Base-by-base conservation (phyloP, 106 monocot species). In the Apostasia shenzhenica region DNA sequence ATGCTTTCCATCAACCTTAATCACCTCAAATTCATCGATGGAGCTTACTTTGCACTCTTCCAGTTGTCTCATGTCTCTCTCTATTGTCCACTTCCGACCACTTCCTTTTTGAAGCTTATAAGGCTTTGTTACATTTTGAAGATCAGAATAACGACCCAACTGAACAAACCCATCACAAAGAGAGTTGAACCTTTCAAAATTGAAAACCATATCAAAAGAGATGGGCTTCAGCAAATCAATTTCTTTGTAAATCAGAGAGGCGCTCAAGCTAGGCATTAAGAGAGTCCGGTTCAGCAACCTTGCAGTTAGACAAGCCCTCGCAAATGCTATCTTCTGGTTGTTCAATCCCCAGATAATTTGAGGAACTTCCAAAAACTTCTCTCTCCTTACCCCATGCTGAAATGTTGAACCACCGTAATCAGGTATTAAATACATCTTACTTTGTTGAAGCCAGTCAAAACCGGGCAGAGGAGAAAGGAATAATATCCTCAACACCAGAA, bases 341-440 rank as follows among this genome's bases (percentile, higher is more conserved):
- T 99, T 92, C 65, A 99, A 74, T n/a, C 97, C 97, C 97, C 97
- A 92, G n/a, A 87, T 80, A 65, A 99, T 99, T 72, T 99, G 97
- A 68, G 92, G 97, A 58, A 99, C 92, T 73, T 92, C 89, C 66
- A 99, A 72, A 44, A 83, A 99, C 57, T 99, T 99, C 68, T 83
- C 79, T 48, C 57, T 65, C 58, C 84, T 85, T 14, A 89, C 47
- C 11, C 48, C 59, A 14, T 12, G 57, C 42, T 66, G 75, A 37
- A 67, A 67, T 43, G 57, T 54, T 55, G 84, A 42, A 45, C 59
- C 47, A 66, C 59, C 46, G 39, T 75, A 72, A 1, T 45, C 10
- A 1, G 80, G 42, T 38, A 62, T 26, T 37, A 39, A 62, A 52
- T 61, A 76, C 4, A 64, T 14, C 26, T 62, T 49, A 9, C 63